These are phyloP conservation scores for Laburnicola sp. DNA, from an alignment of 2,329 filamentous ascomycete species.

Conservation along the genomic window DNA sequence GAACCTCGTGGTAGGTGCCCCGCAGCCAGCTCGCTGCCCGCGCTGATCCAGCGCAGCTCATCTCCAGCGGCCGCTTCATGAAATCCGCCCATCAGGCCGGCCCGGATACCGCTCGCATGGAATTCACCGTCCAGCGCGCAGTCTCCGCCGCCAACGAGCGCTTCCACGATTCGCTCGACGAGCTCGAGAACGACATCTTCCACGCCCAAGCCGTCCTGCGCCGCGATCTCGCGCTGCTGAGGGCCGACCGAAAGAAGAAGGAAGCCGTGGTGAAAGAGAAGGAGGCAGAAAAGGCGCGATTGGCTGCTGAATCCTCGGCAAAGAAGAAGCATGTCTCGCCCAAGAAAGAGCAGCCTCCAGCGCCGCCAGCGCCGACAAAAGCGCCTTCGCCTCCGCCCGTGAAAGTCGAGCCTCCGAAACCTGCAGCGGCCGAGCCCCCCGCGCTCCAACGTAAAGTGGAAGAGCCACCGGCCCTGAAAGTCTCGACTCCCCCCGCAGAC, in stretches of 20 bases:
- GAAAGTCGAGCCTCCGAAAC: constrained; percentile 1
- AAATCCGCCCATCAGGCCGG: constrained; percentile 42
- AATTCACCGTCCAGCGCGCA: constrained; percentile 41
- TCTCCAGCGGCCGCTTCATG: constrained; percentile 51
- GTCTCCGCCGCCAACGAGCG: constrained; percentile 48
- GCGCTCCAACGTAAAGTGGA: constrained; percentile 17
- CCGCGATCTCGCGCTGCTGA: constrained; percentile 42
- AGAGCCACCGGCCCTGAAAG: constrained; percentile 22
- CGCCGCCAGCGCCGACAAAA: constrained; percentile 6
- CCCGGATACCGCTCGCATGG: constrained; percentile 33
- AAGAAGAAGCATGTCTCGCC: constrained; percentile 15
- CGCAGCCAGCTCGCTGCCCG: constrained; percentile 1
- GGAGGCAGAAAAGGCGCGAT: constrained; percentile 36
- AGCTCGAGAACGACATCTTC: constrained; percentile 52
- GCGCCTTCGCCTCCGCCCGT: neutral
- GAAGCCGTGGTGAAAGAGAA: constrained; percentile 39
- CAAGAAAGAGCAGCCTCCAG: constrained; percentile 8
- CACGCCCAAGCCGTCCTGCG: constrained; percentile 41
- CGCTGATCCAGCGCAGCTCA: constrained; percentile 40
- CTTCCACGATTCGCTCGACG: constrained; percentile 57
- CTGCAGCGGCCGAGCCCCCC: constrained; percentile 12
- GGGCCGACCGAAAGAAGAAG: constrained; percentile 40
- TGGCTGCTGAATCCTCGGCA: constrained; percentile 32
- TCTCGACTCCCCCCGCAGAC: constrained; percentile 23
- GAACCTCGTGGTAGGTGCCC: constrained; percentile 50